Evolutionary conservation across 2,329 filamentous ascomycete genomes (phyloP).

Genomic region (Plectosphaerella sp.): DNA sequence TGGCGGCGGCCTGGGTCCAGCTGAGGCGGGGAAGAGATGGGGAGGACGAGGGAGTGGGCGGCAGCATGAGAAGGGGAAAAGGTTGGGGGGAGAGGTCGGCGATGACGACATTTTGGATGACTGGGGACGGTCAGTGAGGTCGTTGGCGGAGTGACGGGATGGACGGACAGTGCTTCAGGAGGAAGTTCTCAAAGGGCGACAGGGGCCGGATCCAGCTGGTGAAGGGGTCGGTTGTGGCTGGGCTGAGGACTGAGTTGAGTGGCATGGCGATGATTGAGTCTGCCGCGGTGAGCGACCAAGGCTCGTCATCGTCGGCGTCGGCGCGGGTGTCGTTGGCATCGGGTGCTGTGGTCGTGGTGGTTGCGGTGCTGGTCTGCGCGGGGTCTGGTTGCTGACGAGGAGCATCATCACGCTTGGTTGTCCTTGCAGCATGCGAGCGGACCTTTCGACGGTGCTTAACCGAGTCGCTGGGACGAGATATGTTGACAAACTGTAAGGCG

Average conservation of each 20-base stretch:
- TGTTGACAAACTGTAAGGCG: slow-evolving; percentile 13
- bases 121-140: not conserved
- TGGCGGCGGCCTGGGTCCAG: slow-evolving; percentile 12
- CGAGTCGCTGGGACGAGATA: slow-evolving; percentile 11
- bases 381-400: not conserved
- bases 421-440: slow-evolving; percentile 15
- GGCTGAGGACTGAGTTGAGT: not conserved
- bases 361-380: not conserved
- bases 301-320: no score
- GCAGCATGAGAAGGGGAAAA: not conserved
- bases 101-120: not conserved
- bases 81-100: not conserved
- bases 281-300: not conserved
- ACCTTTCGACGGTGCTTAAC: slow-evolving; percentile 9
- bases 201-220: slow-evolving; percentile 2
- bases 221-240: slow-evolving; percentile 4
- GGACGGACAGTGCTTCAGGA: slow-evolving; percentile 6
- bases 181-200: slow-evolving; percentile 3
- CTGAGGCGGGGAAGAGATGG: not conserved
- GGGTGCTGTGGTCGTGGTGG: not conserved
- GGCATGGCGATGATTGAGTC: not conserved
- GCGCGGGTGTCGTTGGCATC: not conserved
- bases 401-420: not conserved
- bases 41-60: no score
- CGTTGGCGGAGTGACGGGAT: not conserved